These are phyloP conservation scores for Isatis tinctoria DNA, from an alignment of 345 rosid species.

Conservation along the genomic window DNA sequence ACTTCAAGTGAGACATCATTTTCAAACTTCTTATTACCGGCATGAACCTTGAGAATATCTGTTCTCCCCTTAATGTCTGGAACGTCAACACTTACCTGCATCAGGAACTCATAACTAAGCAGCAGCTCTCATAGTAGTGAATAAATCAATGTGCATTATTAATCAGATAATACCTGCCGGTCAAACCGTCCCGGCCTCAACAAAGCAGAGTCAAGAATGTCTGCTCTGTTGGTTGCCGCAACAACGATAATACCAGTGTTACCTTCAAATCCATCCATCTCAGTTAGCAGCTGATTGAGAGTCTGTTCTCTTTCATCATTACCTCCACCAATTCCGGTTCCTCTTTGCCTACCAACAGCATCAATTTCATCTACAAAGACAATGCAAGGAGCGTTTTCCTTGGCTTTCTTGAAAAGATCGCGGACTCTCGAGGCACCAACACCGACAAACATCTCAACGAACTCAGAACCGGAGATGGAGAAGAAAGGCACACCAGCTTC, in stretches of 20 bases:
- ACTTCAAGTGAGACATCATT: not conserved
- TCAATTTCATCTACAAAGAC: not conserved
- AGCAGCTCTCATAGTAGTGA: not conserved
- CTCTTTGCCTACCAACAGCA: not conserved
- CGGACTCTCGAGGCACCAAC: not conserved
- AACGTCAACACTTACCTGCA: not conserved
- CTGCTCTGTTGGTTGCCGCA: not conserved
- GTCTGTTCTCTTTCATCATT: not conserved
- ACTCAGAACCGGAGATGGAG: not conserved
- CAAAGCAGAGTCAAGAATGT: not conserved
- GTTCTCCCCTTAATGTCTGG: not conserved
- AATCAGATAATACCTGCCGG: not conserved
- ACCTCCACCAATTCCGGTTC: not conserved
- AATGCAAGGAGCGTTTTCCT: not conserved
- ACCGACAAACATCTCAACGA: not conserved
- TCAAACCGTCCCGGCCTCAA: not conserved
- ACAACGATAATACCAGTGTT: not conserved
- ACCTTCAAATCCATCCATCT: not conserved
- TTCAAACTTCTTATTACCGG: not conserved
- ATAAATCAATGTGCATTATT: not conserved
- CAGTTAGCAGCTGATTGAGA: not conserved
- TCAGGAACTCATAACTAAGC: not conserved
- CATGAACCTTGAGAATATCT: not conserved
- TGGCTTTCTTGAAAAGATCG: not conserved
- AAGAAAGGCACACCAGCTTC: constrained; percentile 24